phyloP scores from a whole-genome alignment of 2,329 filamentous ascomycete genomes.

The Ophiosphaerella korrae region DNA sequence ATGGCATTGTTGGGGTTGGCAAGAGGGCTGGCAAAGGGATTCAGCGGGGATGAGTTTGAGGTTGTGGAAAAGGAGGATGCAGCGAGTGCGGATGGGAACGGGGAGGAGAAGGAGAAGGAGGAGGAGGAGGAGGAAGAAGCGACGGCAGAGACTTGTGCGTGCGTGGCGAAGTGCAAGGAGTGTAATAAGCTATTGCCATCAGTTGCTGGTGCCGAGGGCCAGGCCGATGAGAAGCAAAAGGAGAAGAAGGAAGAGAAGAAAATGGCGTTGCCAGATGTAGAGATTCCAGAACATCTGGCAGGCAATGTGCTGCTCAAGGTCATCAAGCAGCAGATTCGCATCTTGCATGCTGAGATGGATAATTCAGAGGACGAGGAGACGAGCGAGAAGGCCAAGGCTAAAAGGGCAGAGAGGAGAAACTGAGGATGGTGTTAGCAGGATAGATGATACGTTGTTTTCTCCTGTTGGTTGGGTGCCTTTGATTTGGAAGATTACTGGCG shows the following conservation, averaged over 20 bases:
- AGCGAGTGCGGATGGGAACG: constrained; percentile 16
- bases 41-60: constrained; percentile 33
- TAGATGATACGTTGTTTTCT: background rate
- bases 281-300: constrained; percentile 26
- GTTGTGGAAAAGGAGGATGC: constrained; percentile 30
- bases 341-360: constrained; percentile 45
- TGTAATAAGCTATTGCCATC: constrained; percentile 23
- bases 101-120: background rate
- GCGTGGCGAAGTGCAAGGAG: constrained; percentile 19
- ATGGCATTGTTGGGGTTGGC: constrained; percentile 45
- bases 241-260: constrained; percentile 22
- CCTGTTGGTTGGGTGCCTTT: too few species aligned
- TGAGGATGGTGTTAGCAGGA: background rate
- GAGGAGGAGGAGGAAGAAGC: background rate
- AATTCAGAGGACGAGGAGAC: constrained; percentile 28
- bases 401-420: background rate
- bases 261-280: constrained; percentile 24
- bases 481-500: background rate
- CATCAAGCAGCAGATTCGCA: constrained; percentile 44
- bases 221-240: constrained; percentile 11
- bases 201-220: constrained; percentile 1
- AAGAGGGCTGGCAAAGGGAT: constrained; percentile 37
- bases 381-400: constrained; percentile 2
- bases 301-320: constrained; percentile 38
- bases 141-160: constrained; percentile 17